These are phyloP conservation scores for Harringtonia aguacate DNA, from an alignment of 2,329 filamentous ascomycete genomes.

Conservation along the genomic window DNA sequence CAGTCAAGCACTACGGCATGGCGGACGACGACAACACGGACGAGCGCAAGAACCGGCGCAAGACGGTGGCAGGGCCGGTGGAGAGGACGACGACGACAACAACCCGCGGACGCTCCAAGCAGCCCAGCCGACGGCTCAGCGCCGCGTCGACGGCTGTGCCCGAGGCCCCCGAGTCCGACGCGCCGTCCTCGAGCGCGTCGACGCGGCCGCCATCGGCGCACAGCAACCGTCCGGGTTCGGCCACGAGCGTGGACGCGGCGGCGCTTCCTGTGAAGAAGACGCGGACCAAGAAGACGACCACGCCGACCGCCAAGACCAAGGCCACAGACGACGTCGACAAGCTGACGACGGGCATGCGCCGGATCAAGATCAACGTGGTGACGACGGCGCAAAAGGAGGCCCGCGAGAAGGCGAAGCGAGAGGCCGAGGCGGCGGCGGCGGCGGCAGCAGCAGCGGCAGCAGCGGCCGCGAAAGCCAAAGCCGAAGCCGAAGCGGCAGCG, in stretches of 20 bases:
- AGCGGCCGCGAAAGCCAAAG: not conserved
- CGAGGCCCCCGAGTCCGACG: conserved; percentile 13
- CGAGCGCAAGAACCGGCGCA: conserved; percentile 41
- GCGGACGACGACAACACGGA: conserved; percentile 36
- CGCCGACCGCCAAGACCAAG: not conserved
- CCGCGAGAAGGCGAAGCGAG: conserved; percentile 21
- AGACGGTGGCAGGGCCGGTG: conserved; percentile 41
- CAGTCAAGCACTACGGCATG: conserved; percentile 39
- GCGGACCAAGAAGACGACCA: conserved; percentile 32
- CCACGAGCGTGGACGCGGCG: conserved; percentile 20
- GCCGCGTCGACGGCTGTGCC: conserved; percentile 28
- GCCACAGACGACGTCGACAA: conserved; percentile 36
- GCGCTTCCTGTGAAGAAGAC: conserved; percentile 47
- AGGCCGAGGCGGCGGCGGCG: not conserved
- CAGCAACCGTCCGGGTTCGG: too few species aligned
- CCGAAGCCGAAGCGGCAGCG: not conserved
- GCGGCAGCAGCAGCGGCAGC: not conserved
- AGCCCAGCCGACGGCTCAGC: conserved; percentile 37
- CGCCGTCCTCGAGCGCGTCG: not conserved
- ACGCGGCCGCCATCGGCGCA: conserved; percentile 29
- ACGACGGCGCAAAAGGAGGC: conserved; percentile 49
- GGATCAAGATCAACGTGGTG: conserved; percentile 51
- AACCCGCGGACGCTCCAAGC: conserved; percentile 18
- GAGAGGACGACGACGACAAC: too few species aligned
- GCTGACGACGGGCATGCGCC: conserved; percentile 49